These are phyloP conservation scores for Bretschneidera sinensis DNA, from an alignment of 345 rosid species.

Conservation along the genomic window DNA sequence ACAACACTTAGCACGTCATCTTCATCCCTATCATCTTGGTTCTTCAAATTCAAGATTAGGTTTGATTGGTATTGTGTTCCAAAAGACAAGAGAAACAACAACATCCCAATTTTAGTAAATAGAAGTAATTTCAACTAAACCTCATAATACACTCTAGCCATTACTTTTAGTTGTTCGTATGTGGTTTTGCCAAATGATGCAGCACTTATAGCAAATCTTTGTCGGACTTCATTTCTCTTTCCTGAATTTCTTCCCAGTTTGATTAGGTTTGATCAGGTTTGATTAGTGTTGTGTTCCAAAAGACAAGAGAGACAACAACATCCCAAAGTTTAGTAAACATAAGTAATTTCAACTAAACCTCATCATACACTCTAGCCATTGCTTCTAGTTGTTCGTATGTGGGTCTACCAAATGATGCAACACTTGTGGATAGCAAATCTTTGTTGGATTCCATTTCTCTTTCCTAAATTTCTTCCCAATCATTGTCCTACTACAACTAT, in stretches of 20 bases:
- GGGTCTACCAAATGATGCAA: constrained; percentile 46
- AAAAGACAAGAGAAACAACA: constrained; percentile 1
- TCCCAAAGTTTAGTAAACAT: background rate
- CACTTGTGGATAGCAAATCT: constrained; percentile 43
- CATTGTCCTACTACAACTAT: too few relatives aligned
- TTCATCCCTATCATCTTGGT: constrained; percentile 43
- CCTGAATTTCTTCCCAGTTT: too few relatives aligned
- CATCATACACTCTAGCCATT: constrained; percentile 61
- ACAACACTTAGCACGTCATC: constrained; percentile 29
- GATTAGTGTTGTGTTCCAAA: background rate
- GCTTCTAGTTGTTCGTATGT: constrained; percentile 75
- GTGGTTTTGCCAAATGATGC: constrained; percentile 37
- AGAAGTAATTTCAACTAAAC: too few relatives aligned
- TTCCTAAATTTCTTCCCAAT: constrained; percentile 80
- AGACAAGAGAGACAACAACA: background rate
- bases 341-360: constrained; percentile 33
- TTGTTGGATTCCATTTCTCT: constrained; percentile 44
- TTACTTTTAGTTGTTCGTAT: constrained; percentile 53
- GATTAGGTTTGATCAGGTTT: too few relatives aligned
- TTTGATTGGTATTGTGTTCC: background rate
- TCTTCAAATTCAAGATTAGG: constrained; percentile 20
- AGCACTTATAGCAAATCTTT: constrained; percentile 29
- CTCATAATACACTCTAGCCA: constrained; percentile 50
- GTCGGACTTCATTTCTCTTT: too few relatives aligned
- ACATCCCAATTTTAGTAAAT: background rate